Base-by-base conservation (phyloP, 192 early-diverging fungal genomes). In the Umbelopsis isabellina region DNA sequence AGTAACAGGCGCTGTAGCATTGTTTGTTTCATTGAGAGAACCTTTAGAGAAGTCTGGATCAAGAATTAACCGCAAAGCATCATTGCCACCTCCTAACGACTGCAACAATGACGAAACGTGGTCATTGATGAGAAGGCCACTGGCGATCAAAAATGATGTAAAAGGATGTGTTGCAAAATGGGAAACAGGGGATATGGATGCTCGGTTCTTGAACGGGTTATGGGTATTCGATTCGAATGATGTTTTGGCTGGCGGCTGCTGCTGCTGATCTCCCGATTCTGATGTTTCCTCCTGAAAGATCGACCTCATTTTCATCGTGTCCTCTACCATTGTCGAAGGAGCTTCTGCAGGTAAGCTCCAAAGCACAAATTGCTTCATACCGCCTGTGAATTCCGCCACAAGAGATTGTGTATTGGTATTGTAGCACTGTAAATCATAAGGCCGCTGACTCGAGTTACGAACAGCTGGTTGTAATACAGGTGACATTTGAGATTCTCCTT, bases 371-470 rank as follows among this genome's bases (percentile, higher is more conserved):
- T 21, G 22, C 2, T 33, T 18, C 47, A 69, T 69, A 22, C 67
- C 67, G 2, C 51, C 67, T 13, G 51, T 52, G 12, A 69, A 69
- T 25, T 69, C 67, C 2, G 67, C 67, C n/a, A 69, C 47, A 18
- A 69, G 22, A 10, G 48, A 20, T 10, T 52, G 47, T 13, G 30
- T 69, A 10, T 30, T 21, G 15, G 67, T 52, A 44, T 49, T 52
- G 15, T 49, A 69, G 13, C 67, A 69, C 33, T 49, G 67, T 41
- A 69, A 52, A 27, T 69, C 67, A 51, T 52, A 69, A 18, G 67
- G 46, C 8, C 67, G 67, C 3, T 41, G 45, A 67, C 25, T 46
- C 13, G 66, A 49, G 15, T 11, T 16, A n/a, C 45, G 23, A 16
- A 33, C n/a, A 2, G 67, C 51, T 25, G 48, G 46, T 12, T 49